Conservation (phyloP, 805 yeast species). For the Candida easanensis region DNA sequence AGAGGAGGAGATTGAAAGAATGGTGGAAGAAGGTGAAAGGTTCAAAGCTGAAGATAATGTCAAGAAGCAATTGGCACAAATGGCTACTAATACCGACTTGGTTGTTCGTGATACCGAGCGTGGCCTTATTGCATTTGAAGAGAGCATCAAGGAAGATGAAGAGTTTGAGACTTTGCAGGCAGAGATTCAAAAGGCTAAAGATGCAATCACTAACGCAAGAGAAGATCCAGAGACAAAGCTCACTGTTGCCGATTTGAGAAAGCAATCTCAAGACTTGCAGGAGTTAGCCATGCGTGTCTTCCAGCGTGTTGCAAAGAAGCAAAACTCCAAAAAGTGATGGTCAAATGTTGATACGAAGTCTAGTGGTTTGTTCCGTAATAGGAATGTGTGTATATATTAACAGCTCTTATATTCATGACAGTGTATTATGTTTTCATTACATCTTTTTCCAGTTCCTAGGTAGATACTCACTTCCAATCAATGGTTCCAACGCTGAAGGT, state of each 20-base stretch:
- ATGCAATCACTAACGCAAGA: conserved; percentile 62
- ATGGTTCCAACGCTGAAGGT: conserved; percentile 63
- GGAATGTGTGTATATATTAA: not conserved
- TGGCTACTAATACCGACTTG: conserved; percentile 75
- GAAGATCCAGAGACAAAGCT: conserved; percentile 59
- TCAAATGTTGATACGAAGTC: not conserved
- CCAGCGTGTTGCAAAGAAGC: conserved; percentile 38
- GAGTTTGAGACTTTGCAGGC: conserved; percentile 44
- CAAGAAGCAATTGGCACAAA: conserved; percentile 60
- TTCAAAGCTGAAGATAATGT: conserved; percentile 60
- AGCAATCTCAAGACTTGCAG: conserved; percentile 74
- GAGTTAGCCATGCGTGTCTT: conserved; percentile 72
- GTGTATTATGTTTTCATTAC: conserved; percentile 4
- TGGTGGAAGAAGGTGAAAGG: conserved; percentile 64
- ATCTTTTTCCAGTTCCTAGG: conserved; percentile 27
- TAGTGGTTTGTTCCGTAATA: no score
- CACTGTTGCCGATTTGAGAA: conserved; percentile 57
- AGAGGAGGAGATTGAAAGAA: conserved; percentile 61
- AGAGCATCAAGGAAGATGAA: conserved; percentile 47
- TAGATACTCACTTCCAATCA: conserved; percentile 32
- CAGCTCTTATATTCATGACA: not conserved
- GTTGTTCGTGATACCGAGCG: conserved; percentile 84
- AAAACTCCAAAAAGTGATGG: conserved; percentile 1
- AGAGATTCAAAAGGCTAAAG: conserved; percentile 54
- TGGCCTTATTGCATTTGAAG: conserved; percentile 70